Evolutionary conservation across 805 yeast species (phyloP), one percentile per base, ranked within the genome.

Genomic region (Kazachstania psychrophila): DNA sequence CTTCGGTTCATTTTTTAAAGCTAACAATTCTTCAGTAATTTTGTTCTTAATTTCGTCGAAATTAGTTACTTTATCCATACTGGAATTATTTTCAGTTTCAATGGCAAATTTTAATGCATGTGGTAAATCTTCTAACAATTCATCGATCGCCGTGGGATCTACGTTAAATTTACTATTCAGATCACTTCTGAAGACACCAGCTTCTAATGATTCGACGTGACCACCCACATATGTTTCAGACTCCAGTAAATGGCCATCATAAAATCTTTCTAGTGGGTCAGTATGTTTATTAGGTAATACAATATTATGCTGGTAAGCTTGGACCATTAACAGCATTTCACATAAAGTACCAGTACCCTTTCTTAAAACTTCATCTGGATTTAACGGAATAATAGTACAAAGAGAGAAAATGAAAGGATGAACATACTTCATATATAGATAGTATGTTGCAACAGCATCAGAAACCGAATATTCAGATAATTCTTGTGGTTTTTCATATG

Each of bases 161-260:
- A 94, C 68, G 23, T 70, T 72, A 62, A 94, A 92, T 28, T 80
- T 73, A 33, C 70, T 73, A 3, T 77, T 72, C 23, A 92, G 68
- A 54, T 92, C 99, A 34, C 94, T 80, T 48, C 99, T 66, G 54
- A 94, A 92, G 1, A 92, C 98, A 38, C 99, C 99, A 8, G 98
- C 96, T 58, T 94, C 98, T 38, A 94, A 63, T 6, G 96, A 84
- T 60, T 94, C 97, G 16, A 92, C 99, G 49, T 92, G 98, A 1
- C 99, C 99, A 40, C 99, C 99, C 19, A 92, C 97, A 55, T 92
- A 92, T 0, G 99, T 92, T 60, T 92, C 99, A 1, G 95, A 79
- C 52, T 89, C 96, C 28, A 92, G 59, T 37, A 92, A 61, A 61
- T 92, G 98, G 2, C 97, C 98, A 46, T 92, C 82, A 59, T 86